Base-by-base conservation (phyloP, 768 basidiomycete species). In the Boletus eberwhitei region DNA sequence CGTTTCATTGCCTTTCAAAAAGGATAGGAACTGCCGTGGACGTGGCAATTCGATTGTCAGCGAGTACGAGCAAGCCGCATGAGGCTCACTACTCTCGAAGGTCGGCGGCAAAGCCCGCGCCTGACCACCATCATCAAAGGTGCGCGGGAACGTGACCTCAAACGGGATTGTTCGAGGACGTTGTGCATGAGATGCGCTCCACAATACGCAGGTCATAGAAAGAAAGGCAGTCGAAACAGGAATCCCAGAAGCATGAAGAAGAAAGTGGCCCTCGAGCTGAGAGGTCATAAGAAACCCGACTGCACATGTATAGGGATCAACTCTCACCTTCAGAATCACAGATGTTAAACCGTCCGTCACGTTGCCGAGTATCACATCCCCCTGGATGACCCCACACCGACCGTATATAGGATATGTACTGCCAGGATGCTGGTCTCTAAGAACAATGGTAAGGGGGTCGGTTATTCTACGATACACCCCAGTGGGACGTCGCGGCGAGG, bases 1-100 rank as follows among this genome's bases (percentile, higher is more conserved):
- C 85, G 61, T 70, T 66, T 80, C 78, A 12, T 63, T 75, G 26
- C 72, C 75, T 13, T 72, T 79, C 67, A 79, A 75, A 40, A 84
- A 70, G 2, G 74, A 69, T 32, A 79, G 50, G 39, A 78, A 75
- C 48, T 67, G 70, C 39, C 74, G 73, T 8, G 64, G 64, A 44
- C 75, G 73, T 22, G 67, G 74, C 39, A 80, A 58, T 38, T 65
- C 66, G 19, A 87, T 67, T 4, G 65, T 74, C 5, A 88, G 59
- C 1, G 70, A 67, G 61, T 86, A 88, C 1, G 67, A 62, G 40
- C 70, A 75, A 41, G 73, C 71, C 11, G 76, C 70, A 48, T 59
- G 73, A 16, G 58, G 57, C 39, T 48, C 54, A 19, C 8, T 43
- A 9, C 50, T 58, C 26, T 72, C 61, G 55, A 74, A 83, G 1